A percentile compares a stretch with the other conserved stretches of the same genome.
Conservation (phyloP, 139 green algal genomes). For the Chlamydomonas incerta region DNA sequence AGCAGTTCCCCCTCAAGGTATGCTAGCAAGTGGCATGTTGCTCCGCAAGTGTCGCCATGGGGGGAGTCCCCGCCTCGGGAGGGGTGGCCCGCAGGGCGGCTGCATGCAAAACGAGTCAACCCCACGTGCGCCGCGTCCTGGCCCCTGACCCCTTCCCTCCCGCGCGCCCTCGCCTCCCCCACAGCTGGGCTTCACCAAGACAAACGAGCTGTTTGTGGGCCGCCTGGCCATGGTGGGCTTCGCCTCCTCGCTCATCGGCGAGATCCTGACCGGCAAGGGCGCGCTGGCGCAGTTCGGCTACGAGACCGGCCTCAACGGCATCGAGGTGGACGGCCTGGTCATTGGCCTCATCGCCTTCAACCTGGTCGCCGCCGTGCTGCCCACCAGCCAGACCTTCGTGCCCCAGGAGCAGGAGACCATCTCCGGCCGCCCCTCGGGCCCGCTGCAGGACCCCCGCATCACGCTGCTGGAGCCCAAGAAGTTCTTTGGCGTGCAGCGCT, state of each 20-base stretch:
- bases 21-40: too few relatives aligned
- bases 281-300: slow-evolving; percentile 80
- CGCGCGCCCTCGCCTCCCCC: too few relatives aligned
- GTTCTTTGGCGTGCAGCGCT: slow-evolving; percentile 68
- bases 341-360: slow-evolving; percentile 77
- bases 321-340: slow-evolving; percentile 70
- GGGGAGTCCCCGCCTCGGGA: too few relatives aligned
- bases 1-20: slow-evolving; percentile 11
- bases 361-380: slow-evolving; percentile 66
- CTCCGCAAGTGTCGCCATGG: too few relatives aligned
- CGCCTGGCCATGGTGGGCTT: slow-evolving; percentile 85
- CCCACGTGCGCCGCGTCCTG: too few relatives aligned
- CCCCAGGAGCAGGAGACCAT: slow-evolving; percentile 54
- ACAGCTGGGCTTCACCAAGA: slow-evolving; percentile 49
- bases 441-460: slow-evolving; percentile 77
- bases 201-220: slow-evolving; percentile 87
- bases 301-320: slow-evolving; percentile 63
- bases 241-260: slow-evolving; percentile 65
- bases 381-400: slow-evolving; percentile 65
- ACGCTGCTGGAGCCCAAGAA: slow-evolving; percentile 61
- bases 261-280: slow-evolving; percentile 75
- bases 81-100: too few relatives aligned
- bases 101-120: too few relatives aligned
- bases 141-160: too few relatives aligned
- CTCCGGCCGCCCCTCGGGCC: slow-evolving; percentile 44